Percentiles rank a stretch among this genome's conserved stretches.
Conservation (phyloP, 768 basidiomycete genomes). For the Inosperma sp. region DNA sequence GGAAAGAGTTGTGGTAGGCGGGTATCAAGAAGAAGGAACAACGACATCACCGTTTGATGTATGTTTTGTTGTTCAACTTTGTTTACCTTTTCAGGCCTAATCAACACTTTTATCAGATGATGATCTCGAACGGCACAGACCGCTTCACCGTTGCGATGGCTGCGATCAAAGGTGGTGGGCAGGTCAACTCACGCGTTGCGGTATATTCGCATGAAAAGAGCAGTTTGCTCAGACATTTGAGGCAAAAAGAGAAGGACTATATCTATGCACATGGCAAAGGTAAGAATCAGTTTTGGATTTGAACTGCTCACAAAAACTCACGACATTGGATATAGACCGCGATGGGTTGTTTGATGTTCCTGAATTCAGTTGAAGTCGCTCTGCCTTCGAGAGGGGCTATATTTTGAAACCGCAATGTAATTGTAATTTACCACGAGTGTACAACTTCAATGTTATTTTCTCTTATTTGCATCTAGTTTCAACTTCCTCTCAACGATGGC, state of each 20-base stretch:
- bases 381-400: neutral
- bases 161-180: conserved; percentile 54
- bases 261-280: conserved; percentile 57
- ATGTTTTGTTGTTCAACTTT: neutral
- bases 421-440: too few relatives aligned
- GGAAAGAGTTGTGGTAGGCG: conserved; percentile 51
- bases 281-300: conserved; percentile 17
- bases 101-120: conserved; percentile 48
- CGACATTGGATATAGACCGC: conserved; percentile 31
- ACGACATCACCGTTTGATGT: conserved; percentile 43
- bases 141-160: conserved; percentile 60
- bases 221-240: conserved; percentile 55
- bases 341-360: conserved; percentile 46
- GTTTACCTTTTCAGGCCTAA: neutral
- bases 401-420: neutral
- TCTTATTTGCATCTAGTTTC: too few relatives aligned
- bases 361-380: conserved; percentile 31
- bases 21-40: conserved; percentile 71
- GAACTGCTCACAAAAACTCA: neutral
- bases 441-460: too few relatives aligned
- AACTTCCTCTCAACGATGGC: too few relatives aligned
- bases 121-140: conserved; percentile 66
- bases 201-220: conserved; percentile 54
- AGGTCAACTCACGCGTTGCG: conserved; percentile 49
- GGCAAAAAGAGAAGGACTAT: conserved; percentile 57